Evolutionary conservation across 2,329 filamentous ascomycete species (phyloP).

Genomic region (Lachnellula suecica): DNA sequence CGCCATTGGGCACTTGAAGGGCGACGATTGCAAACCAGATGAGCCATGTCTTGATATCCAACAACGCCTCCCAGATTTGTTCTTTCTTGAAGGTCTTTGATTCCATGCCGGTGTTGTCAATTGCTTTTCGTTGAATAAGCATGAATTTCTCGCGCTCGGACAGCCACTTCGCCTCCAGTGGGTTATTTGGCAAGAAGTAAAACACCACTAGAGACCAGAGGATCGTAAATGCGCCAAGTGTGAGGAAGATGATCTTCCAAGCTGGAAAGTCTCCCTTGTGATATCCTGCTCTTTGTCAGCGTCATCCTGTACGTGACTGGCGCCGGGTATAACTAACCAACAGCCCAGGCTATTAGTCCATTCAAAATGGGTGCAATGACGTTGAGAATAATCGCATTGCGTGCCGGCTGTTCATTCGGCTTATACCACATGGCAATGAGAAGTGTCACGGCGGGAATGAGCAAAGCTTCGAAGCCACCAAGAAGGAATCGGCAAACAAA

Average conservation of each 20-base stretch:
- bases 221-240: slow-evolving; percentile 24
- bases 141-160: slow-evolving; percentile 40
- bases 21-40: slow-evolving; percentile 7
- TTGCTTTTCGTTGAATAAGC: slow-evolving; percentile 32
- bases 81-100: slow-evolving; percentile 11
- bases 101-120: slow-evolving; percentile 12
- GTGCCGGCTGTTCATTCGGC: slow-evolving; percentile 51
- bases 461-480: slow-evolving; percentile 51
- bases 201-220: slow-evolving; percentile 24
- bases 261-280: slow-evolving; percentile 20
- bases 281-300: slow-evolving; percentile 9
- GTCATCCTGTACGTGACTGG: background rate
- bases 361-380: slow-evolving; percentile 28
- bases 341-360: slow-evolving; percentile 25
- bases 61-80: slow-evolving; percentile 38
- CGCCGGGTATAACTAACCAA: slow-evolving; percentile 6
- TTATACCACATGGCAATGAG: slow-evolving; percentile 56
- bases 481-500: slow-evolving; percentile 49
- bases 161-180: slow-evolving; percentile 42
- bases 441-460: slow-evolving; percentile 52
- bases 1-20: slow-evolving; percentile 46
- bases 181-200: slow-evolving; percentile 41
- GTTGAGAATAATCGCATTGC: slow-evolving; percentile 32
- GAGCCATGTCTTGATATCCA: slow-evolving; percentile 36
- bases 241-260: slow-evolving; percentile 31